These are phyloP conservation scores for Tulasnella sp. DNA, from an alignment of 768 basidiomycete species.

Conservation along the genomic window DNA sequence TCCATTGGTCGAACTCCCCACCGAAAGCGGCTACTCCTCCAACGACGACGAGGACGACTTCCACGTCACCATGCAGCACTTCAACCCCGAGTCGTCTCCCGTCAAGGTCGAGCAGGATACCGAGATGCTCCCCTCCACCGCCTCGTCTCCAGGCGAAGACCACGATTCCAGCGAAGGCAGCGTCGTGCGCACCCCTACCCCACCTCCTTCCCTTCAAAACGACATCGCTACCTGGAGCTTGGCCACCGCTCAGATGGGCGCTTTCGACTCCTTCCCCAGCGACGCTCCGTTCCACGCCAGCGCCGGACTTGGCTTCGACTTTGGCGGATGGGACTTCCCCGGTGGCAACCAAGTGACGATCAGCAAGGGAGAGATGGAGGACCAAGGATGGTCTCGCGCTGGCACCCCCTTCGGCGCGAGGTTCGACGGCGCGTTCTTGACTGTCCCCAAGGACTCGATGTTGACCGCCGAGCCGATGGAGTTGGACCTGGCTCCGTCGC, in stretches of 20 bases:
- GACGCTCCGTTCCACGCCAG: constrained; percentile 10
- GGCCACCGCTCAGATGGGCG: neutral
- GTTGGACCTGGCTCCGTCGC: neutral
- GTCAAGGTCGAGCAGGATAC: constrained; percentile 6
- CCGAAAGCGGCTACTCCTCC: neutral
- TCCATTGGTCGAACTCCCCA: neutral
- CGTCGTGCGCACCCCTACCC: constrained; percentile 5
- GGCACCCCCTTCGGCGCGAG: neutral
- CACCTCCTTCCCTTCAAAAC: neutral
- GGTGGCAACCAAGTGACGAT: neutral
- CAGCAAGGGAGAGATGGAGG: neutral
- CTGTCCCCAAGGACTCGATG: neutral
- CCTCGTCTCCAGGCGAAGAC: neutral
- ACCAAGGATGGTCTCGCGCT: constrained; percentile 5
- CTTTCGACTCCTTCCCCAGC: neutral
- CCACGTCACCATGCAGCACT: constrained; percentile 12
- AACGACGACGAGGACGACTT: constrained; percentile 13
- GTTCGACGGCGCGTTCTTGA: neutral
- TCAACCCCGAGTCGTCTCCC: neutral
- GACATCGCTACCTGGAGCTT: neutral
- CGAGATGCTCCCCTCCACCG: neutral
- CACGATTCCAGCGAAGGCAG: constrained; percentile 7
- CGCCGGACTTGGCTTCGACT: neutral
- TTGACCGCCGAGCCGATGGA: neutral
- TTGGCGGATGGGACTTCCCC: neutral